A percentile compares a stretch with the other conserved stretches of the same genome.
These are phyloP conservation scores for Setomelanomma holmii DNA, from an alignment of 2,329 filamentous ascomycete species.

Conservation along the genomic window DNA sequence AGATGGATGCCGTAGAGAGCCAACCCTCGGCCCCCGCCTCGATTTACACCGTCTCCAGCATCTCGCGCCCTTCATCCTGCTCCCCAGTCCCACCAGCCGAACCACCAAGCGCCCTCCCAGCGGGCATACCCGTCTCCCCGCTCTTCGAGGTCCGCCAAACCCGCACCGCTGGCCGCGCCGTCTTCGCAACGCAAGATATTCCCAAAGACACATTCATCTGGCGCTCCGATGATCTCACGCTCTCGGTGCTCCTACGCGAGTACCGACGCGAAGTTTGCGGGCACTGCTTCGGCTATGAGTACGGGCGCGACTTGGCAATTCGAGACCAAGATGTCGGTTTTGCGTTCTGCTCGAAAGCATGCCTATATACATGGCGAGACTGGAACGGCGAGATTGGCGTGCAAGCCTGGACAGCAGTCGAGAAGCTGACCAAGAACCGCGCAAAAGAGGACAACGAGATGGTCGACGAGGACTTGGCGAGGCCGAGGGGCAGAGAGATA, in stretches of 20 bases:
- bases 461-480: slow-evolving; percentile 37
- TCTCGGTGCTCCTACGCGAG: slow-evolving; percentile 53
- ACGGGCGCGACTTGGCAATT: slow-evolving; percentile 51
- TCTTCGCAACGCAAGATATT: slow-evolving; percentile 50
- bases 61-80: slow-evolving; percentile 20
- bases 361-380: slow-evolving; percentile 46
- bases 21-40: slow-evolving; percentile 14
- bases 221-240: slow-evolving; percentile 46
- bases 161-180: slow-evolving; percentile 52
- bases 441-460: slow-evolving; percentile 45
- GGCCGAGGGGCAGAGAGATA: slow-evolving; percentile 39
- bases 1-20: slow-evolving; percentile 12
- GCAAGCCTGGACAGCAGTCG: slow-evolving; percentile 44
- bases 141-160: slow-evolving; percentile 52
- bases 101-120: slow-evolving; percentile 17
- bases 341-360: slow-evolving; percentile 52
- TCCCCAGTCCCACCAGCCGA: slow-evolving; percentile 16
- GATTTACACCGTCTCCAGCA: slow-evolving; percentile 17
- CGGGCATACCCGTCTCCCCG: slow-evolving; percentile 32
- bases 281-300: slow-evolving; percentile 55
- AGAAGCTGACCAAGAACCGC: slow-evolving; percentile 38
- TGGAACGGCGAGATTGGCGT: slow-evolving; percentile 35
- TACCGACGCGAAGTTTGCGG: slow-evolving; percentile 59
- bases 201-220: slow-evolving; percentile 46
- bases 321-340: slow-evolving; percentile 50